phyloP scores from a whole-genome alignment of 2,329 filamentous ascomycete species.

The Rutstroemia sp. region DNA sequence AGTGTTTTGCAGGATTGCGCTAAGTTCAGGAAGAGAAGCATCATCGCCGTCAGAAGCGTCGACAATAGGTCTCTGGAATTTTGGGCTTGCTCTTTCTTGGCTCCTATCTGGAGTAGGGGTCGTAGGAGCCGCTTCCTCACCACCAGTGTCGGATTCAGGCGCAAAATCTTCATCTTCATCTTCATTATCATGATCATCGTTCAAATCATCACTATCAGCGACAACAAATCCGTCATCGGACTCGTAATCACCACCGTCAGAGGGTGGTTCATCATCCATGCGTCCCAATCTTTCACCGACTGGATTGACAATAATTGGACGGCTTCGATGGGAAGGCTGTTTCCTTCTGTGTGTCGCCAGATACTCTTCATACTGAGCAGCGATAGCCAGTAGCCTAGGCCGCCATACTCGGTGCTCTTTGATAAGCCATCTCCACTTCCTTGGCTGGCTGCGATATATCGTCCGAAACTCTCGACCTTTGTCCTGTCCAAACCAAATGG shows the following conservation, averaged over 20 bases:
- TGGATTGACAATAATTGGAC: background rate
- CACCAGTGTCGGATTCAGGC: background rate
- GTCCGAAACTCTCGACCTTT: background rate
- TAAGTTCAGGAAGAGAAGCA: too few relatives aligned
- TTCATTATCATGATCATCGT: background rate
- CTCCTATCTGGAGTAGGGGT: background rate
- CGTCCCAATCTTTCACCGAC: background rate
- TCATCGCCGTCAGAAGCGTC: too few relatives aligned
- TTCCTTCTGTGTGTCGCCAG: background rate
- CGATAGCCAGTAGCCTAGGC: background rate
- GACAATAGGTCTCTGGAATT: too few relatives aligned
- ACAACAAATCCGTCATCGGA: background rate
- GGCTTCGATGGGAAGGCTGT: background rate
- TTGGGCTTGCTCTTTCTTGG: too few relatives aligned
- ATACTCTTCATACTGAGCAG: background rate
- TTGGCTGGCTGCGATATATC: background rate
- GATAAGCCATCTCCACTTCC: background rate
- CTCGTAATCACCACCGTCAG: background rate
- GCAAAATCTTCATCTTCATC: background rate
- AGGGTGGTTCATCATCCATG: background rate
- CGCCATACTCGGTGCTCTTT: background rate
- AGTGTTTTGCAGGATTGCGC: too few relatives aligned
- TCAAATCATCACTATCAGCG: background rate
- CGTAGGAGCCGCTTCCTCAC: background rate
- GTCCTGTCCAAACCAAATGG: conserved; percentile 1